Conservation (phyloP, 2,329 filamentous ascomycete genomes). For the Aspergillus tubingensis region DNA sequence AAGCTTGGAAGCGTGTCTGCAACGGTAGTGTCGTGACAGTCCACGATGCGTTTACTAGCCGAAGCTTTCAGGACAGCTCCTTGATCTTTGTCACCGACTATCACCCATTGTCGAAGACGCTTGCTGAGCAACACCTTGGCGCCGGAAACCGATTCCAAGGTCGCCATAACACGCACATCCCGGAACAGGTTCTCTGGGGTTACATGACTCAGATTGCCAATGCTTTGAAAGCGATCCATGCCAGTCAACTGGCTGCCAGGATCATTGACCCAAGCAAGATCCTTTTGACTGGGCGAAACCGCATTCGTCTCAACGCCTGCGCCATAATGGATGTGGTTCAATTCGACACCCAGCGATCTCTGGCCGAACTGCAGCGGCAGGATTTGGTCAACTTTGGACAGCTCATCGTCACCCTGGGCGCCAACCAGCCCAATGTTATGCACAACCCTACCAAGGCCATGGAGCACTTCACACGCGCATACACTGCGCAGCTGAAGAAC, state of each 20-base stretch:
- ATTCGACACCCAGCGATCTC: slow-evolving; percentile 67
- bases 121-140: slow-evolving; percentile 72
- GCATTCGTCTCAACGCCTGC: slow-evolving; percentile 84
- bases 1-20: slow-evolving; percentile 83
- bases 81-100: slow-evolving; percentile 94
- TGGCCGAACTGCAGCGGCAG: slow-evolving; percentile 80
- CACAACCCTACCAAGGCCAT: slow-evolving; percentile 69
- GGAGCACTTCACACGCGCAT: slow-evolving; percentile 74
- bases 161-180: slow-evolving; percentile 54
- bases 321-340: slow-evolving; percentile 87
- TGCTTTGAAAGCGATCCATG: slow-evolving; percentile 83
- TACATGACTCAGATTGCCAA: slow-evolving; percentile 91
- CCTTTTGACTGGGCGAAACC: slow-evolving; percentile 84
- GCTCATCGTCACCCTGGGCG: slow-evolving; percentile 79
- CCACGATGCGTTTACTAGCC: slow-evolving; percentile 89
- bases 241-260: slow-evolving; percentile 76
- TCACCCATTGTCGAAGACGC: slow-evolving; percentile 84
- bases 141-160: slow-evolving; percentile 43
- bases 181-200: slow-evolving; percentile 80
- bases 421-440: slow-evolving; percentile 61
- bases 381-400: slow-evolving; percentile 84
- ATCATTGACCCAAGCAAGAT: slow-evolving; percentile 88
- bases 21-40: slow-evolving; percentile 82
- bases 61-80: slow-evolving; percentile 91
- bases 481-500: slow-evolving; percentile 76